These are phyloP conservation scores for Trematosphaeria pertusa DNA, from an alignment of 2,329 filamentous ascomycete genomes.

Conservation along the genomic window DNA sequence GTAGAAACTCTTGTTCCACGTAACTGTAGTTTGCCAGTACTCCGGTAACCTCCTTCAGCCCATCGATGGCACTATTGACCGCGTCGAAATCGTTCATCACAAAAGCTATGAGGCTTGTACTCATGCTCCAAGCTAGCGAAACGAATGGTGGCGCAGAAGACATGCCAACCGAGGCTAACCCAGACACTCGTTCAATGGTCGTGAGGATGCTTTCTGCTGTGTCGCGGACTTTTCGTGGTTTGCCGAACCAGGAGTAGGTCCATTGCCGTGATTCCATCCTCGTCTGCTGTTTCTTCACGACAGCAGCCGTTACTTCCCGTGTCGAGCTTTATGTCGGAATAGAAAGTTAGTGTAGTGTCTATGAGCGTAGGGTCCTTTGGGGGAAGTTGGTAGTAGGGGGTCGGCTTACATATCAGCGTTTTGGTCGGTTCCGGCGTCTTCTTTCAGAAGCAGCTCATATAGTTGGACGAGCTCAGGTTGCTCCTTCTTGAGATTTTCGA, in stretches of 20 bases:
- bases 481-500: neutral
- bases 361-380: no score
- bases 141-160: constrained; percentile 4
- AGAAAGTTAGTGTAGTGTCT: no score
- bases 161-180: constrained; percentile 3
- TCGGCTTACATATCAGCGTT: neutral
- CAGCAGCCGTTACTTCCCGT: neutral
- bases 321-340: no score
- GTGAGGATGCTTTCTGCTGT: constrained; percentile 3
- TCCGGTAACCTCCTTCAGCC: neutral
- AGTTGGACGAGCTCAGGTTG: neutral
- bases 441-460: neutral
- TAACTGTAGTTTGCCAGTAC: constrained; percentile 3
- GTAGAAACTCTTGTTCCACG: constrained; percentile 1
- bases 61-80: constrained; percentile 1
- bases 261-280: constrained; percentile 2
- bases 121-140: constrained; percentile 2
- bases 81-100: neutral
- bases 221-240: constrained; percentile 4
- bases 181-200: neutral
- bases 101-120: neutral
- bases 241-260: constrained; percentile 1
- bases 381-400: no score
- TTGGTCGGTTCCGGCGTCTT: neutral
- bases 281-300: neutral